Evolutionary conservation across 2,329 filamentous ascomycete species (phyloP).

Genomic region (Penicillium oxalicum): DNA sequence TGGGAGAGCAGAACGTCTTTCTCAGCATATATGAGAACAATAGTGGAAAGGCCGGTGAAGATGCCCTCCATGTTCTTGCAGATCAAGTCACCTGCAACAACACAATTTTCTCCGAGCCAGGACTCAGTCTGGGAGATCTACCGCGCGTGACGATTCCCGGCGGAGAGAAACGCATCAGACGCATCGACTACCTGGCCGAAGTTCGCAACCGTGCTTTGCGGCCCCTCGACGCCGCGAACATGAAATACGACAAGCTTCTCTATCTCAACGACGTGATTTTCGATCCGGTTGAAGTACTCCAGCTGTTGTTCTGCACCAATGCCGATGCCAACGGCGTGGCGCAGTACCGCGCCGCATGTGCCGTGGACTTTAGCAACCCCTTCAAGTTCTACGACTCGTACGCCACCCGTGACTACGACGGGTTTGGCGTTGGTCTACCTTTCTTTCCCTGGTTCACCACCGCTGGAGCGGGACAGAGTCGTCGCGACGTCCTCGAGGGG

Average conservation of each 20-base stretch:
- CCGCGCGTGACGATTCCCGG: conserved; percentile 57
- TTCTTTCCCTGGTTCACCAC: conserved; percentile 67
- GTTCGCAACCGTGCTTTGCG: conserved; percentile 64
- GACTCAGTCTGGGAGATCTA: conserved; percentile 42
- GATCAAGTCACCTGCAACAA: neutral
- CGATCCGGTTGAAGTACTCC: conserved; percentile 52
- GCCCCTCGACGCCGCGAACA: conserved; percentile 50
- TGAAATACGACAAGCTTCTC: conserved; percentile 48
- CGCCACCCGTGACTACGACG: conserved; percentile 64
- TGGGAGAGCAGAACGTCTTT: conserved; percentile 63
- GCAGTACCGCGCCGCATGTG: conserved; percentile 64
- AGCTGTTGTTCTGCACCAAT: conserved; percentile 59
- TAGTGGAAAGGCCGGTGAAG: conserved; percentile 51
- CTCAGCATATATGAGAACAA: conserved; percentile 70
- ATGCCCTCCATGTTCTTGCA: conserved; percentile 31
- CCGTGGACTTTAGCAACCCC: conserved; percentile 65
- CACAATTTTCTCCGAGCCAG: neutral
- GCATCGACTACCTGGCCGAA: conserved; percentile 67
- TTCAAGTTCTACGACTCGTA: conserved; percentile 75
- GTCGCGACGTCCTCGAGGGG: conserved; percentile 58
- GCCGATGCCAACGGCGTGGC: conserved; percentile 47
- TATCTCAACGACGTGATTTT: conserved; percentile 43
- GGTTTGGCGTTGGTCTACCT: conserved; percentile 61
- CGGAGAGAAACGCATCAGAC: conserved; percentile 58
- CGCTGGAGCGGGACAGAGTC: conserved; percentile 46